Base-by-base conservation (phyloP, 2,329 filamentous ascomycete genomes). In the Sporothrix brasiliensis region DNA sequence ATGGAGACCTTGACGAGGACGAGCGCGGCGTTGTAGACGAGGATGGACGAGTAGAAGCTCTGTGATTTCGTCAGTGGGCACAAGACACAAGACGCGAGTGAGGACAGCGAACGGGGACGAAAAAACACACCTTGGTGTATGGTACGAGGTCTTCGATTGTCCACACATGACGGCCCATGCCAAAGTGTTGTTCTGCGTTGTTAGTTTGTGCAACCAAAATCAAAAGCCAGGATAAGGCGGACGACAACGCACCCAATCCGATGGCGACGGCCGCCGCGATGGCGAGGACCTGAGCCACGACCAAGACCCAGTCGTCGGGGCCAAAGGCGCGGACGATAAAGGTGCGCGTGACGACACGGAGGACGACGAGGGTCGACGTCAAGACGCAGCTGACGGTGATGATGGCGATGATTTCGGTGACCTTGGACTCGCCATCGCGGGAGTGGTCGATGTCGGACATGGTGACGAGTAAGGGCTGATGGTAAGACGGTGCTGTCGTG, bases 1-100 rank as follows among this genome's bases (percentile, higher is more conserved):
- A 80, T 79, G 21, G 78, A 79, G 13, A 77, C 73, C 70, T 80
- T 80, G 71, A 78, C 77, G 9, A 77, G 63, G 65, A 73, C 74
- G 14, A 78, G 74, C 10, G 73, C 75, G 24, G 76, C 63, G 67
- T 78, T 78, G 74, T 79, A 80, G n/a, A 77, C 58, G 52, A 79
- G 69, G 34, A 80, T 77, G 19, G 75, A 75, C 44, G 72, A 34
- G 70, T 76, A 80, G n/a, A 80, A 77, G 0, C 74, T 73, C 76
- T 79, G 41, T 13, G 21, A 65, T 4, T 7, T 53, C 11, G 50
- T 13, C 7, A n/a, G 6, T 7, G 54, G 13, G 24, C 4, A 4
- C 13, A 56, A 34, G 16, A 27, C 4, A 4, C 13, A 56, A 34
- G 16, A 27, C 53, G 53, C 27, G 27, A 58, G 54, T 39, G 56